phyloP scores from a whole-genome alignment of 345 rosid genomes.

The Citrus sinensis region DNA sequence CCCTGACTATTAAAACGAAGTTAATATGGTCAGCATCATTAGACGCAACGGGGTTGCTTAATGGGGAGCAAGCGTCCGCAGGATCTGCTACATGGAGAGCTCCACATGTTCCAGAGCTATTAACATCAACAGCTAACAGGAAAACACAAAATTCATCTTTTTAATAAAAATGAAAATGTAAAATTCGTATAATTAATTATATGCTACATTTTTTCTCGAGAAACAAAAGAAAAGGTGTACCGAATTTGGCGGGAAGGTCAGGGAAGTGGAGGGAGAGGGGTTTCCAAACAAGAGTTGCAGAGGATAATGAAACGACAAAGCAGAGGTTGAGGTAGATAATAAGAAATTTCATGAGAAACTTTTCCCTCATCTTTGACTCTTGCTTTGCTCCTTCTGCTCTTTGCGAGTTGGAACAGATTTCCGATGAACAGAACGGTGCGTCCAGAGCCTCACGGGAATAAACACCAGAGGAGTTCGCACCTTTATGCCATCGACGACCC shows the following conservation, averaged over 20 bases:
- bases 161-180: neutral
- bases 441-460: neutral
- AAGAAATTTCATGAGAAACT: conserved; percentile 1
- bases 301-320: conserved; percentile 20
- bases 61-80: conserved; percentile 50
- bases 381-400: neutral
- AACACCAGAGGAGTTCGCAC: no score
- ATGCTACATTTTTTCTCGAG: conserved; percentile 2
- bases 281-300: conserved; percentile 47
- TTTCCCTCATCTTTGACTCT: conserved; percentile 22
- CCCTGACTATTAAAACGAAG: conserved; percentile 56
- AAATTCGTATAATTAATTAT: neutral
- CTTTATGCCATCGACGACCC: no score
- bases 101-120: conserved; percentile 49
- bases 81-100: conserved; percentile 59
- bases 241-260: conserved; percentile 76
- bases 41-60: conserved; percentile 22
- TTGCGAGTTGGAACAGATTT: neutral
- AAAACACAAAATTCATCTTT: neutral
- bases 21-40: conserved; percentile 28
- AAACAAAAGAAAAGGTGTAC: conserved; percentile 31
- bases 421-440: neutral
- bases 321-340: neutral
- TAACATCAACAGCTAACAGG: conserved; percentile 37
- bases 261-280: conserved; percentile 49